Evolutionary conservation across 2,329 filamentous ascomycete genomes (phyloP).

Genomic region (Corniculantispora saksenae): DNA sequence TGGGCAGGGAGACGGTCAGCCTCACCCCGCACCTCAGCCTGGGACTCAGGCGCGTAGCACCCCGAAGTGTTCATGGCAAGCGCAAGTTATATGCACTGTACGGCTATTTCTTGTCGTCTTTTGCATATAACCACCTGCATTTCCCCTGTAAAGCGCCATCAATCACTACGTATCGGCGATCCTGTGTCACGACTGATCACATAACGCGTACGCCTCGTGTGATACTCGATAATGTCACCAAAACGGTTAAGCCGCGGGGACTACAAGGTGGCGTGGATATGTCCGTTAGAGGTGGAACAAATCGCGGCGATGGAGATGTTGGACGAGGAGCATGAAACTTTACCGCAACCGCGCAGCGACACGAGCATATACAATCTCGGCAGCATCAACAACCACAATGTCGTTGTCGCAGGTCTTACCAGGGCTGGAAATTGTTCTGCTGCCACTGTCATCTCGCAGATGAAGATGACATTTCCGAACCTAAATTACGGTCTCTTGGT

Average conservation of each 20-base stretch:
- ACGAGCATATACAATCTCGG: conserved; percentile 32
- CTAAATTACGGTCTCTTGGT: conserved; percentile 26
- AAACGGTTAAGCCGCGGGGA: conserved; percentile 19
- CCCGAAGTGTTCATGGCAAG: too few relatives aligned
- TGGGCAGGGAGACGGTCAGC: too few relatives aligned
- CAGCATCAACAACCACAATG: conserved; percentile 32
- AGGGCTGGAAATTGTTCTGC: conserved; percentile 34
- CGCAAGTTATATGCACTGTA: too few relatives aligned
- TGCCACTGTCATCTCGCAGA: conserved; percentile 33
- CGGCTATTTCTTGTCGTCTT: too few relatives aligned
- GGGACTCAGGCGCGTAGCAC: too few relatives aligned
- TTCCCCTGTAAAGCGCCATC: too few relatives aligned
- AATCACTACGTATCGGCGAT: too few relatives aligned
- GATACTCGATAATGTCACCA: conserved; percentile 25
- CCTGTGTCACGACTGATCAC: too few relatives aligned
- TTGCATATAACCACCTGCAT: too few relatives aligned
- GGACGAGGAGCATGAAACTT: conserved; percentile 26
- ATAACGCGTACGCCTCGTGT: too few relatives aligned
- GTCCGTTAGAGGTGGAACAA: conserved; percentile 29
- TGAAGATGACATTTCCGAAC: conserved; percentile 36
- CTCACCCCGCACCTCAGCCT: too few relatives aligned
- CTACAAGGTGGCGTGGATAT: conserved; percentile 33
- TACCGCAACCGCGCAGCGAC: conserved; percentile 16
- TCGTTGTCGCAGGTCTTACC: conserved; percentile 35
- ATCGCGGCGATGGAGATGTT: conserved; percentile 29